Evolutionary conservation across 2,329 filamentous ascomycete species (phyloP).

Genomic region (Emmonsia crescens): DNA sequence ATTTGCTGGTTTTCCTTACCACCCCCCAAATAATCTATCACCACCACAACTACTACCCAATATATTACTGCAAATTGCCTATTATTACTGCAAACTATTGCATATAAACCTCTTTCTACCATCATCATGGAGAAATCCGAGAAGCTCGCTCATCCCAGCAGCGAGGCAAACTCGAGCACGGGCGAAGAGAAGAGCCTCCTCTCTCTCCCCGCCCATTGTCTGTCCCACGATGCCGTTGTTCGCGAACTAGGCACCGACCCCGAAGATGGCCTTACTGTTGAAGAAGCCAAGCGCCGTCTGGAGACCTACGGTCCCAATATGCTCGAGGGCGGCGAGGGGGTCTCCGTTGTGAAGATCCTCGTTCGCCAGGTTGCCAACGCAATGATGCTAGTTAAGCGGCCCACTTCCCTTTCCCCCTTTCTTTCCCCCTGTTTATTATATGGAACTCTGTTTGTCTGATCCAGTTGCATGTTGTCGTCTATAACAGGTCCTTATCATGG

Average conservation of each 20-base stretch:
- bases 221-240: constrained; percentile 42
- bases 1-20: not conserved
- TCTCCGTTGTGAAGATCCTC: constrained; percentile 60
- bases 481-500: constrained; percentile 39
- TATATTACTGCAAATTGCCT: not conserved
- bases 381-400: constrained; percentile 48
- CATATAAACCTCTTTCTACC: not conserved
- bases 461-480: constrained; percentile 20
- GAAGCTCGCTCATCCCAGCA: not conserved
- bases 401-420: constrained; percentile 12
- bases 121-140: constrained; percentile 9
- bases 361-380: constrained; percentile 56
- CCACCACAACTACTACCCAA: not conserved
- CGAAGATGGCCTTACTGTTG: constrained; percentile 45
- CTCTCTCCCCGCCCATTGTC: constrained; percentile 50
- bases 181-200: constrained; percentile 38
- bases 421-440: not conserved
- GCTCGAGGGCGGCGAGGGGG: constrained; percentile 54
- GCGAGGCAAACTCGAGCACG: not conserved
- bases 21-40: not conserved
- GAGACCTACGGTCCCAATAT: constrained; percentile 50
- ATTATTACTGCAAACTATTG: not conserved
- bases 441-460: constrained; percentile 16
- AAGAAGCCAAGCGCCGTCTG: constrained; percentile 45
- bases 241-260: constrained; percentile 44